Conservation (phyloP, 345 rosid genomes). For the Kernera saxatilis region DNA sequence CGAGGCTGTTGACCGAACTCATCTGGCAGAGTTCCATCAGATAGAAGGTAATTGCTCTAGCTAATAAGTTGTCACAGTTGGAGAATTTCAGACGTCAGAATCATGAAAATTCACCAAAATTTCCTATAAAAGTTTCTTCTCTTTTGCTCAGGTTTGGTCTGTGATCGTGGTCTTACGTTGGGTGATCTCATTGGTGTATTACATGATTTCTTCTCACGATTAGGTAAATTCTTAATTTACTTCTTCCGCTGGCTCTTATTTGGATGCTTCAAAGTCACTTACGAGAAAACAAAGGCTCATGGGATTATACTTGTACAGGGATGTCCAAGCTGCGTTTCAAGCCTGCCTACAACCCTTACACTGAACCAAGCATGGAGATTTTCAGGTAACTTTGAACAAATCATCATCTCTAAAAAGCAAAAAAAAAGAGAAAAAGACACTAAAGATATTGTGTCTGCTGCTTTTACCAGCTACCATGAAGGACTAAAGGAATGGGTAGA, state of each 20-base stretch:
- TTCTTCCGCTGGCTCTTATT: background rate
- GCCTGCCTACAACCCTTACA: conserved; percentile 96
- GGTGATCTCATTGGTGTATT: conserved; percentile 88
- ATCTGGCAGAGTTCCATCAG: conserved; percentile 96
- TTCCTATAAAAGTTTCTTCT: background rate
- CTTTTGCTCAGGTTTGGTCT: conserved; percentile 64
- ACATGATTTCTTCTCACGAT: conserved; percentile 79
- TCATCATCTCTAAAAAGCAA: background rate
- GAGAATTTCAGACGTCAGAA: background rate
- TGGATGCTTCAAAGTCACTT: background rate
- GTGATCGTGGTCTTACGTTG: conserved; percentile 90
- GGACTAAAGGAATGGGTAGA: conserved; percentile 85
- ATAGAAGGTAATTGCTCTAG: conserved; percentile 67
- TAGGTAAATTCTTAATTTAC: conserved; percentile 42
- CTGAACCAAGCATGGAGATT: conserved; percentile 97
- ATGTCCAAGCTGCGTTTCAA: conserved; percentile 85
- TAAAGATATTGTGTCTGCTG: background rate
- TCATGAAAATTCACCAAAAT: background rate
- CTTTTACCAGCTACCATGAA: conserved; percentile 65
- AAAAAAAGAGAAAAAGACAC: background rate
- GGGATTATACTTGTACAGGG: conserved; percentile 39
- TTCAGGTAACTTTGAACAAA: conserved; percentile 50
- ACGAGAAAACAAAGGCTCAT: background rate
- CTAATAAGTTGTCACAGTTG: background rate
- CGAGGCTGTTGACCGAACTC: conserved; percentile 95